Evolutionary conservation across 768 basidiomycete species (phyloP).

Genomic region (Lepiota subincarnata): DNA sequence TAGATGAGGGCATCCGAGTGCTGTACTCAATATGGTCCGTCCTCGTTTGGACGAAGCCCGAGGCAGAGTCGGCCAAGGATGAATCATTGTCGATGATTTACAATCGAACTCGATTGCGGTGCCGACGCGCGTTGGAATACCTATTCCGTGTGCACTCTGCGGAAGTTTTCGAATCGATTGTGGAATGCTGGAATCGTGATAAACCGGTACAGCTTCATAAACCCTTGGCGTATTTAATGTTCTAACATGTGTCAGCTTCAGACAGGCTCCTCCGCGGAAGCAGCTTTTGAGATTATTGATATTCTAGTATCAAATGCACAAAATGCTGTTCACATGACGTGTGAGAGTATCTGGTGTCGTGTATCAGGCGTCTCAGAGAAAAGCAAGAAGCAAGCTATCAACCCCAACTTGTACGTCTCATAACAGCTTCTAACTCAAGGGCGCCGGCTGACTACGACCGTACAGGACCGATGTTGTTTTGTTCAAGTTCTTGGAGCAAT

Average conservation of each 20-base stretch:
- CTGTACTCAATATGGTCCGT: constrained; percentile 74
- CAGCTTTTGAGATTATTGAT: constrained; percentile 81
- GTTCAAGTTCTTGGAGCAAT: constrained; percentile 89
- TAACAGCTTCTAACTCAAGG: background rate
- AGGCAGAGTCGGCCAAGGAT: constrained; percentile 49
- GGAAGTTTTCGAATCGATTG: constrained; percentile 80
- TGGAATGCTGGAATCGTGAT: constrained; percentile 78
- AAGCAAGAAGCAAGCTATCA: constrained; percentile 53
- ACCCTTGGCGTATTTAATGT: background rate
- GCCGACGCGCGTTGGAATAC: constrained; percentile 78
- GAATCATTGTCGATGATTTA: constrained; percentile 69
- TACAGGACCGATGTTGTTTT: constrained; percentile 62
- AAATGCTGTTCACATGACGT: constrained; percentile 82
- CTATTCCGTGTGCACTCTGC: constrained; percentile 76
- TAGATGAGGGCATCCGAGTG: constrained; percentile 79
- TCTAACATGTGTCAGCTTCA: constrained; percentile 24
- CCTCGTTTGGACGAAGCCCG: constrained; percentile 45
- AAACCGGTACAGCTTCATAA: constrained; percentile 34
- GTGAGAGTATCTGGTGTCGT: constrained; percentile 73
- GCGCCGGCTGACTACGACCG: constrained; percentile 3
- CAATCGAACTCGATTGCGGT: constrained; percentile 60
- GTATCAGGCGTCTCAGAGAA: constrained; percentile 53
- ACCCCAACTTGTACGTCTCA: constrained; percentile 60
- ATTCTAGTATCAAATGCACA: constrained; percentile 81
- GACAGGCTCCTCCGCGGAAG: constrained; percentile 36